These are phyloP conservation scores for Neostapfia colusana DNA, from an alignment of 176 grass and related monocot genomes.

Conservation along the genomic window DNA sequence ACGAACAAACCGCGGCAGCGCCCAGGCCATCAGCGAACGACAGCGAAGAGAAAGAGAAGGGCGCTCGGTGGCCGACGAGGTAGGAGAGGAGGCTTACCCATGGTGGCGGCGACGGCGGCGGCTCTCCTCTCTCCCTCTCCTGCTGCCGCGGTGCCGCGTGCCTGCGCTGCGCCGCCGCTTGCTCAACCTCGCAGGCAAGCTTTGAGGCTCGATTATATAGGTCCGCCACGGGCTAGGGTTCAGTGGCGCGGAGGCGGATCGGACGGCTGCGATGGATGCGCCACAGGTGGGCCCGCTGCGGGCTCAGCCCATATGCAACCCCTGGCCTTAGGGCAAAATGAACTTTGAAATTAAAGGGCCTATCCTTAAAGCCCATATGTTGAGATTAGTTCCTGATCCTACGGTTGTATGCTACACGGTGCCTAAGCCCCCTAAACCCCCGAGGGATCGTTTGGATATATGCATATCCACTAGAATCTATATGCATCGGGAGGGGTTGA, in stretches of 20 bases:
- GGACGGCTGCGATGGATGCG: background rate
- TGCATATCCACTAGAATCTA: too few species aligned
- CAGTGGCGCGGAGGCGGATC: background rate
- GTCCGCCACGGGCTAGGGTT: constrained; percentile 28
- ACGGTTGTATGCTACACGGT: too few species aligned
- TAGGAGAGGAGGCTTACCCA: constrained; percentile 23
- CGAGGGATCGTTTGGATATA: too few species aligned
- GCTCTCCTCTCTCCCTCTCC: background rate
- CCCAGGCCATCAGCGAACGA: background rate
- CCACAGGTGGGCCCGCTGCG: background rate
- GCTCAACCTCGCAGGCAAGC: background rate
- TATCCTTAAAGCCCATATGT: too few species aligned
- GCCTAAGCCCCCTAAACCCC: too few species aligned
- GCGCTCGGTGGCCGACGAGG: background rate
- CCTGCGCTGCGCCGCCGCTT: constrained; percentile 33
- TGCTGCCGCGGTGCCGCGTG: background rate
- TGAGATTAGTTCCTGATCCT: too few species aligned
- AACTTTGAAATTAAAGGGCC: too few species aligned
- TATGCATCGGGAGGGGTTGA: too few species aligned
- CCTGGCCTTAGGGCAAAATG: too few species aligned
- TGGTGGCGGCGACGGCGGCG: constrained; percentile 12
- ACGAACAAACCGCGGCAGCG: background rate
- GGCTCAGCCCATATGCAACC: too few species aligned
- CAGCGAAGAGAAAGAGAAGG: background rate
- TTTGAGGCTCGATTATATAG: constrained; percentile 4